These are phyloP conservation scores for Alternaria incomplexa DNA, from an alignment of 2,329 filamentous ascomycete genomes.

Conservation along the genomic window DNA sequence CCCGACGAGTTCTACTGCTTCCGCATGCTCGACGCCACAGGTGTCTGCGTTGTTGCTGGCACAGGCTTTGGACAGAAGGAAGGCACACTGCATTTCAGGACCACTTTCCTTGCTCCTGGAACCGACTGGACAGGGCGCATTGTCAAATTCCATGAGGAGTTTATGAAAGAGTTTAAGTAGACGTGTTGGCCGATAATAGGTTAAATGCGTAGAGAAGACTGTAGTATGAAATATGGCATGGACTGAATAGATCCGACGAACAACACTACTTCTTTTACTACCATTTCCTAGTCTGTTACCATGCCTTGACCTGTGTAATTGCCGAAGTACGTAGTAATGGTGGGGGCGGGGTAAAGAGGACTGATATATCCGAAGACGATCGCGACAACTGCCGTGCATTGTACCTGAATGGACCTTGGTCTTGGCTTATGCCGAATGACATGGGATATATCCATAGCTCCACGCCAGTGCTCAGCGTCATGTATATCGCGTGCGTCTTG, in stretches of 20 bases:
- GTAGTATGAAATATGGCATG: not conserved
- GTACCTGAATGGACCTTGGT: constrained; percentile 12
- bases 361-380: not conserved
- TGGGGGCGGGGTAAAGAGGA: constrained; percentile 3
- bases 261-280: not conserved
- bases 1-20: constrained; percentile 96
- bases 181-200: too few species aligned
- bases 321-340: not conserved
- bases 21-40: constrained; percentile 87
- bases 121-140: constrained; percentile 93
- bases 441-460: not conserved
- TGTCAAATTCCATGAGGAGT: constrained; percentile 87
- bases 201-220: not conserved
- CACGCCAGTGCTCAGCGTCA: not conserved
- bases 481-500: not conserved
- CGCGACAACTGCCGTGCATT: constrained; percentile 10
- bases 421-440: constrained; percentile 8
- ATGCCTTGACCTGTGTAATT: not conserved
- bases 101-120: constrained; percentile 93
- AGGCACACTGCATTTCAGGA: constrained; percentile 90
- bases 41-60: constrained; percentile 91
- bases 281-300: not conserved
- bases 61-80: constrained; percentile 94
- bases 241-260: not conserved
- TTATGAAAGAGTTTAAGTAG: constrained; percentile 78